These are phyloP conservation scores for Kondoa malvinella DNA, from an alignment of 768 basidiomycete species.

Conservation along the genomic window DNA sequence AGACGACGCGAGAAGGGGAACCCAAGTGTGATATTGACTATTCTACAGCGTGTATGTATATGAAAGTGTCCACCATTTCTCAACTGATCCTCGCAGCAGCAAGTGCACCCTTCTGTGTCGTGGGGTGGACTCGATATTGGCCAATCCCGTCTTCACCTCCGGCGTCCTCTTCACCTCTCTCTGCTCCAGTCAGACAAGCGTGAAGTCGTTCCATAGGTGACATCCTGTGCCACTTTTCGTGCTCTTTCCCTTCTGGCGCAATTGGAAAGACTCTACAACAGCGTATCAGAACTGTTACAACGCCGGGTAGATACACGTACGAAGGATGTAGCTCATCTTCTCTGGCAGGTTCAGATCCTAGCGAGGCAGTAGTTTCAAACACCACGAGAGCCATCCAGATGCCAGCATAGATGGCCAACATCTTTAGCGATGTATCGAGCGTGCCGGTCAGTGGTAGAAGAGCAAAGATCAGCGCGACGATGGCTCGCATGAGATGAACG, in stretches of 20 bases:
- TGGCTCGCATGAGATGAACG: neutral
- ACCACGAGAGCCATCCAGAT: neutral
- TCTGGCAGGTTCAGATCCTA: neutral
- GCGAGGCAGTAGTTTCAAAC: neutral
- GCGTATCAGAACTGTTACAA: neutral
- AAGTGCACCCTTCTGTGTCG: neutral
- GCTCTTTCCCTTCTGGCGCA: neutral
- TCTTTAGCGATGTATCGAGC: neutral
- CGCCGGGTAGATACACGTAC: neutral
- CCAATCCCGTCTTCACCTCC: neutral
- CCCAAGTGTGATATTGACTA: no score
- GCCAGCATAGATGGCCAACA: neutral
- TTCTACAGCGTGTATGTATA: no score
- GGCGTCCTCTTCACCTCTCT: neutral
- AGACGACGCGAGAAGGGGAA: no score
- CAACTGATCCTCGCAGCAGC: neutral
- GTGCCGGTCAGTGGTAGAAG: neutral
- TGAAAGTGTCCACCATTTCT: no score
- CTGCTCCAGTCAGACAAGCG: neutral
- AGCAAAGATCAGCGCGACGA: neutral
- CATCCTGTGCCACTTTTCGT: neutral
- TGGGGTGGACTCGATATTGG: neutral
- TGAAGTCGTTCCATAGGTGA: no score
- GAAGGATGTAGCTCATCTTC: neutral
- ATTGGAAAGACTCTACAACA: neutral